Conservation (phyloP, 371 early-diverging fungal species). For the Dinochytrium kinnereticum region DNA sequence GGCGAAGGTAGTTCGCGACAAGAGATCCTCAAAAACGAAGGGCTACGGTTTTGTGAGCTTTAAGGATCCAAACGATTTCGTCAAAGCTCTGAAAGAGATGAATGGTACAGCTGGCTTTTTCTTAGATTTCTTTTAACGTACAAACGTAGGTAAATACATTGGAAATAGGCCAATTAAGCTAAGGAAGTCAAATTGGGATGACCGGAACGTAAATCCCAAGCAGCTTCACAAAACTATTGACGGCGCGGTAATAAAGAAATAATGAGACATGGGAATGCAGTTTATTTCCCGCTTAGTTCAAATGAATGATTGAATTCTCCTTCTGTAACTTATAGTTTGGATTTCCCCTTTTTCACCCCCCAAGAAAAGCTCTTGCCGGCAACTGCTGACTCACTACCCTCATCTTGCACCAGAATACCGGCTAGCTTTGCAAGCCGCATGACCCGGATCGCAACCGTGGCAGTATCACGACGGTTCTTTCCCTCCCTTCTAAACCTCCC, state of each 20-base stretch:
- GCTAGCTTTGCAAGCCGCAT: conserved; percentile 50
- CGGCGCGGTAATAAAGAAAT: conserved; percentile 31
- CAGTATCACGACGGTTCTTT: conserved; percentile 86
- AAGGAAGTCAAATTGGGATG: conserved; percentile 92
- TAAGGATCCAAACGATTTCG: conserved; percentile 81
- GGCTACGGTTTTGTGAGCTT: conserved; percentile 70
- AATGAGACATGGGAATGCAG: too few relatives aligned
- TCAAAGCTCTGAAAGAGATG: conserved; percentile 86
- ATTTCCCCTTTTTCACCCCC: conserved; percentile 16
- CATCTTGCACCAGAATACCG: conserved; percentile 18
- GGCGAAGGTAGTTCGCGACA: conserved; percentile 66
- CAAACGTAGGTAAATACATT: conserved; percentile 85
- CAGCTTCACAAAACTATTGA: conserved; percentile 44
- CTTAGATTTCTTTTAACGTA: conserved; percentile 1
- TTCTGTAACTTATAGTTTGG: conserved; percentile 8
- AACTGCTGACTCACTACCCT: conserved; percentile 10
- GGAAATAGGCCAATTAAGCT: conserved; percentile 94
- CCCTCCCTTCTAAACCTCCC: conserved; percentile 85
- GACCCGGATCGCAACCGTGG: conserved; percentile 63
- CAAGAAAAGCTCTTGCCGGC: conserved; percentile 13
- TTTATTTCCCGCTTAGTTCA: too few relatives aligned
- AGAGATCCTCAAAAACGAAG: conserved; percentile 49
- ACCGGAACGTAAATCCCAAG: conserved; percentile 81
- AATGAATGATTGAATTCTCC: background rate
- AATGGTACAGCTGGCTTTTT: conserved; percentile 64